Conservation (phyloP, 352 stramenopile species). For the Globisporangium megalacanthum region DNA sequence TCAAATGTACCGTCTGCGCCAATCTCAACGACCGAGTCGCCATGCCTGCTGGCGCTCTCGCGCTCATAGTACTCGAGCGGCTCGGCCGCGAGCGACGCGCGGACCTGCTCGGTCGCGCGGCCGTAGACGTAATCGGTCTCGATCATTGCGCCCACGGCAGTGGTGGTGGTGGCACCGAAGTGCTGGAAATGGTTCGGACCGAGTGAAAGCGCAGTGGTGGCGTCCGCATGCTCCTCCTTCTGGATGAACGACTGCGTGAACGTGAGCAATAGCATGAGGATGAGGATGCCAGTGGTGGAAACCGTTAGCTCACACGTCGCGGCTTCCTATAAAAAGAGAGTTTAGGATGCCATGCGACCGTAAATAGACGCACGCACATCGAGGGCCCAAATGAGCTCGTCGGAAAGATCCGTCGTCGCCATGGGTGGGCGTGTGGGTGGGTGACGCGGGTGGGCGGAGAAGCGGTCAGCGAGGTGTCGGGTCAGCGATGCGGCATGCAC, state of each 20-base stretch:
- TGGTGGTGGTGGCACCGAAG: conserved; percentile 3
- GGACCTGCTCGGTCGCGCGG: conserved; percentile 13
- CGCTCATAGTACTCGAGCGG: background rate
- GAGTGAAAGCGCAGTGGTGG: conserved; percentile 27
- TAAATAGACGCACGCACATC: conserved; percentile 36
- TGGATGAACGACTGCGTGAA: conserved; percentile 33
- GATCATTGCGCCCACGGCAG: conserved; percentile 15
- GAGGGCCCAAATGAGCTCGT: conserved; percentile 65
- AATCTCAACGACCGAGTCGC: conserved; percentile 17
- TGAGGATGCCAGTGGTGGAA: background rate
- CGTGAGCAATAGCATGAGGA: background rate
- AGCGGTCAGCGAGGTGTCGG: background rate
- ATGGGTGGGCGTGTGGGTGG: background rate
- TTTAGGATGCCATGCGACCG: background rate
- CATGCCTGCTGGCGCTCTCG: background rate
- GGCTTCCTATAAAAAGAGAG: background rate
- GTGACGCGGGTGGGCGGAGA: background rate
- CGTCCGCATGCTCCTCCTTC: conserved; percentile 24
- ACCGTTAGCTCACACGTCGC: background rate
- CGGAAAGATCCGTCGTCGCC: conserved; percentile 42
- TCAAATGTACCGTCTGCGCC: conserved; percentile 19
- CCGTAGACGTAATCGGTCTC: conserved; percentile 47
- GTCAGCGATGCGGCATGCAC: conserved; percentile 10
- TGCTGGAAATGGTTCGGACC: conserved; percentile 44
- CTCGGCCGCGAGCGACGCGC: conserved; percentile 14